Conservation (phyloP, 345 rosid species). For the Fremontodendron californicum region DNA sequence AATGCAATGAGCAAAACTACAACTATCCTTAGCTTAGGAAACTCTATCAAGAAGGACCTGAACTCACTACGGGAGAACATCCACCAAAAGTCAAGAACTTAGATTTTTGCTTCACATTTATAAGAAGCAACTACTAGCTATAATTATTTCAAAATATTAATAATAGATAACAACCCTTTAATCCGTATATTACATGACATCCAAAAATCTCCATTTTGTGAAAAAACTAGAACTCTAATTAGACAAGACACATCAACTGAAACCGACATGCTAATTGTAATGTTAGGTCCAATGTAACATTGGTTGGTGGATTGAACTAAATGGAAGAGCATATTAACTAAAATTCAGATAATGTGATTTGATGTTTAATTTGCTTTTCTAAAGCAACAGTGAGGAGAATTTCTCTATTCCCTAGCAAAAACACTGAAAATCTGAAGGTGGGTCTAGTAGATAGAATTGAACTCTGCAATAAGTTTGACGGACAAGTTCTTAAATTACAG, state of each 20-base stretch:
- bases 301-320: background rate
- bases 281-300: conserved; percentile 8
- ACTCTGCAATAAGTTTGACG: background rate
- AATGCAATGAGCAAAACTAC: background rate
- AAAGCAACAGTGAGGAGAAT: background rate
- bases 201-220: background rate
- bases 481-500: background rate
- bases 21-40: background rate
- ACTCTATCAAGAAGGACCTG: background rate
- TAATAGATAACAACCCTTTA: conserved; percentile 1
- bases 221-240: background rate
- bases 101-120: background rate
- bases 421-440: background rate
- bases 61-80: background rate
- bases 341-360: background rate
- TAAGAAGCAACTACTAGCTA: background rate
- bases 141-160: background rate
- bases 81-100: background rate
- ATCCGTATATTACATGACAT: background rate
- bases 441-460: background rate
- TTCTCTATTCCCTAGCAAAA: background rate
- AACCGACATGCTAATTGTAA: background rate
- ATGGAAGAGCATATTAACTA: background rate
- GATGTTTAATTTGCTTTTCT: background rate
- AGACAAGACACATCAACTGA: conserved; percentile 10